Base-by-base conservation (phyloP, 2,329 filamentous ascomycete species). In the Fusarium coffeatum region DNA sequence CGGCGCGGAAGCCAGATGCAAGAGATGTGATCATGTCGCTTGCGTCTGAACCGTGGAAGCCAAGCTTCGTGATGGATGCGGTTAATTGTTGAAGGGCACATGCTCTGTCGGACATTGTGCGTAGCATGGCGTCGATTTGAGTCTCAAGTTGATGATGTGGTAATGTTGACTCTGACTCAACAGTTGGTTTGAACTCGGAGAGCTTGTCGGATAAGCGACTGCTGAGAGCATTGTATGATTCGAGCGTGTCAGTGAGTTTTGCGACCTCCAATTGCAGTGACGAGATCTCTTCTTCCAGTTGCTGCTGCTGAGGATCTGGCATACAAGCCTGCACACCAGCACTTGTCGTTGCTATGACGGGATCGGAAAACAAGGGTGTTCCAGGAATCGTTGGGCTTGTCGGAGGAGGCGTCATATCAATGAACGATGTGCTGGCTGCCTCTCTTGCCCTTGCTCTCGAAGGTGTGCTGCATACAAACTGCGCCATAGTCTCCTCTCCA, bases 391-490 rank as follows among this genome's bases (percentile, higher is more conserved):
- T 69, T 2, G 85, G 84, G 43, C 87, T 89, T 0, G 87, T 89
- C 4, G 83, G 82, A 2, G 87, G 87, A 0, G 87, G 87, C 1
- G 86, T 87, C 7, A 84, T 51, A 9, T 51, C 48, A 23, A 51
- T 83, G 66, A 88, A 88, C 0, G 85, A 87, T n/a, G 77, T 74
- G 46, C 78, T 75, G 45, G 77, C 75, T 20, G 78, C 48, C 9
- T 40, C 23, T 25, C 32, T 51, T n/a, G 48, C 48, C 46, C 78
- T 75, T 43, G 78, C 75, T 18, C 79, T 73, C 3, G 82, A 82
- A 0, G 87, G 87, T 5, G 87, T 89, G 74, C 87, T 85, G 71
- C 83, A 84, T 10, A 81, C 77, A 3, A 88, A 71, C 30, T 88
- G 84, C 0, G 82, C 83, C 76, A 87, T 81, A 0, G 85, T 85